Conservation (phyloP, 768 basidiomycete species). For the Rubroboletus satanas region DNA sequence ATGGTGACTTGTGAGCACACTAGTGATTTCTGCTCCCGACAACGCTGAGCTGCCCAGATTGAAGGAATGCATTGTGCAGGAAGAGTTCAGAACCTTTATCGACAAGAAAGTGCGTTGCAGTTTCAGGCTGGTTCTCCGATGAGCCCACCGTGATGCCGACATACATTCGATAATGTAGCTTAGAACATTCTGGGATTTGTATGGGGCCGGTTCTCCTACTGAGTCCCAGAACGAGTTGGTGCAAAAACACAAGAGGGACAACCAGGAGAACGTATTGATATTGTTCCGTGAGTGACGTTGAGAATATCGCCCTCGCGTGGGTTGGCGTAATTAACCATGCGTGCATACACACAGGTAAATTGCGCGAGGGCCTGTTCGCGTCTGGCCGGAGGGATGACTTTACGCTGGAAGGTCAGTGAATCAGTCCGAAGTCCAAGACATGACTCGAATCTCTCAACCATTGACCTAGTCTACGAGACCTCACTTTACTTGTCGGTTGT, state of each 20-base stretch:
- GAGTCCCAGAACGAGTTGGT: constrained; percentile 14
- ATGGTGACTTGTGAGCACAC: constrained; percentile 65
- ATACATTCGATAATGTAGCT: constrained; percentile 36
- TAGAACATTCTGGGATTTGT: constrained; percentile 41
- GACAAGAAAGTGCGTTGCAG: constrained; percentile 53
- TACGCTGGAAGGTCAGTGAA: constrained; percentile 58
- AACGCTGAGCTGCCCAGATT: constrained; percentile 45
- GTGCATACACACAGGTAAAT: constrained; percentile 50
- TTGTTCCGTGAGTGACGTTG: constrained; percentile 54
- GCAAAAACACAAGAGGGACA: constrained; percentile 41
- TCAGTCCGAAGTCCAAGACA: not conserved
- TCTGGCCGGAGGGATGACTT: constrained; percentile 58
- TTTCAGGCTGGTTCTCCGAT: not conserved
- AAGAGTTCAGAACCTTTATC: constrained; percentile 64
- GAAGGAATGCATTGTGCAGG: constrained; percentile 55
- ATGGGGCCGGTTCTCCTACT: constrained; percentile 24
- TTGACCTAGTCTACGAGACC: constrained; percentile 60
- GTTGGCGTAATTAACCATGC: not conserved
- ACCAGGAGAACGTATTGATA: constrained; percentile 67
- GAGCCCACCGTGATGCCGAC: not conserved
- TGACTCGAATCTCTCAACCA: not conserved
- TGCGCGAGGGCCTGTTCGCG: constrained; percentile 69
- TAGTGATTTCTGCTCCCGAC: constrained; percentile 23
- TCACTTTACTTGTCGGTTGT: constrained; percentile 63
- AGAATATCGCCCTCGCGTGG: not conserved